Evolutionary conservation across 495 filamentous ascomycete genomes (phyloP), one percentile per base, ranked within the genome.

Genomic region (Letharia lupina): DNA sequence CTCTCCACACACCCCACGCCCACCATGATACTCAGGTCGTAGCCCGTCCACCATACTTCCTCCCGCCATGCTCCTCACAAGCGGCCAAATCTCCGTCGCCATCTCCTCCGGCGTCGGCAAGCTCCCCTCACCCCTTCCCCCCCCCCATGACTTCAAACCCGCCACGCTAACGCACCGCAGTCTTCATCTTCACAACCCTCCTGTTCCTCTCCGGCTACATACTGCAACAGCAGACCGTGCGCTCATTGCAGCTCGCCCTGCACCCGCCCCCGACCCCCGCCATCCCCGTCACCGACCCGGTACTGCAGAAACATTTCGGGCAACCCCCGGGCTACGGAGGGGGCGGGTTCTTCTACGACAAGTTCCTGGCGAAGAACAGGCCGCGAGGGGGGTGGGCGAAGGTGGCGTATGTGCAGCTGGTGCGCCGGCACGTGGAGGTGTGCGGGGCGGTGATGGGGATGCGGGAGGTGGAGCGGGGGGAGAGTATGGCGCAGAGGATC

Each of bases 121-220:
- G 67, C 63, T 10, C 28, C 23, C 9, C 47, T 20, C 50, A 10
- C 15, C 9, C 12, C 13, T 1, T 33, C 33, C 8, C 52, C 37
- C 37, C 13, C 28, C 59, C 28, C 9, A 45, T 31, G 23, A 41
- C 15, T 23, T 50, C 8, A 35, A 47, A 40, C 39, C 40, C 8
- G 13, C 56, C 45, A 13, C 16, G 33, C 44, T 68, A 52, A 69
- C 45, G 23, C 18, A 18, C 5, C 37, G 11, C 23, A 71, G 71
- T 86, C 63, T 81, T 82, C 69, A 72, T 84, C 48, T 90, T 88
- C 74, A 87, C 87, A 8, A 69, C 82, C 56, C 74, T 86, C 42
- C 78, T 91, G 59, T 91, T 91, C 71, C 75, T 89, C 40, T 87
- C 87, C 1, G 88, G 88, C 62, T 90, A 89, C 72, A 77, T 87